phyloP scores from a whole-genome alignment of 164 flowering plant genomes.

The Vitis cinerea region DNA sequence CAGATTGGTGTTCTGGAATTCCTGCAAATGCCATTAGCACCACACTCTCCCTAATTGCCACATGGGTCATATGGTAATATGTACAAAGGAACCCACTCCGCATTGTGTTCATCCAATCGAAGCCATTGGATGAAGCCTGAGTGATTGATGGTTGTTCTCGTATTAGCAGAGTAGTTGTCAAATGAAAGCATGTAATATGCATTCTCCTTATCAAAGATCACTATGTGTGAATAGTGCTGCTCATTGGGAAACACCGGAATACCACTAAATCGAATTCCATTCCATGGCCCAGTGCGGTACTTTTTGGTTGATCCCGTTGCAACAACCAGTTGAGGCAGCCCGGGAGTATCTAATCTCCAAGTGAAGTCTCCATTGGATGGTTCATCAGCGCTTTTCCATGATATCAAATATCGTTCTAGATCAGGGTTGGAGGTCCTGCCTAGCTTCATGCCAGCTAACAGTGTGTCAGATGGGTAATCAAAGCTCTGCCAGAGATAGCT shows the following conservation, averaged over 20 bases:
- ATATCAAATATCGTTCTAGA: constrained; percentile 11
- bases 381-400: constrained; percentile 34
- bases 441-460: constrained; percentile 26
- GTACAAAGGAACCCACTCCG: no score
- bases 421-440: constrained; percentile 27
- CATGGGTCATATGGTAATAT: neutral
- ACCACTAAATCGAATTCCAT: no score
- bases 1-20: constrained; percentile 10
- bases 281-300: no score
- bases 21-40: constrained; percentile 28
- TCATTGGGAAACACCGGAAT: no score
- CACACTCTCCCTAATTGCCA: constrained; percentile 29
- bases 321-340: no score
- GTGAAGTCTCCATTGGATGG: constrained; percentile 12
- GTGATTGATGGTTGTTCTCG: neutral
- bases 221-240: no score
- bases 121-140: neutral
- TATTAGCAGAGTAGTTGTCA: neutral
- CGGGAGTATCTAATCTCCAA: no score
- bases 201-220: neutral
- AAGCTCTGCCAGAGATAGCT: constrained; percentile 33
- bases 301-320: no score
- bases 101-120: neutral
- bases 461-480: constrained; percentile 31
- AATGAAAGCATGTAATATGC: neutral